Evolutionary conservation across 2,329 filamentous ascomycete genomes (phyloP).

Genomic region (Monilinia fructigena): DNA sequence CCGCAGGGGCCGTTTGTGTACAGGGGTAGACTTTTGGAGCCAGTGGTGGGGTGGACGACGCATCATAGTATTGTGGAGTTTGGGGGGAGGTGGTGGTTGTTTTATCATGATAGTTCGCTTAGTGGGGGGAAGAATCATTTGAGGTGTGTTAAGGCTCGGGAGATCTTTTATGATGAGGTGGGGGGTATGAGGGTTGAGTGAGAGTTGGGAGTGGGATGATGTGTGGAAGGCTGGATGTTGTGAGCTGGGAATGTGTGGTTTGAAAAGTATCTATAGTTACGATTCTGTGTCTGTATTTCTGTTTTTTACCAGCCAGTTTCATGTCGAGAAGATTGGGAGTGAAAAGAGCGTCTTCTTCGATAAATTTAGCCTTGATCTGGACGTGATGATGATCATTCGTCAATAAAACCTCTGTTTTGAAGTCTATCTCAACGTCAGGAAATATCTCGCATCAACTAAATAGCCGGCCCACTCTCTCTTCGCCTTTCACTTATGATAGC

Average conservation of each 20-base stretch:
- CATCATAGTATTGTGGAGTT: constrained; percentile 79
- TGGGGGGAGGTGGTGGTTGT: constrained; percentile 68
- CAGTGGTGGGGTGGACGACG: constrained; percentile 77
- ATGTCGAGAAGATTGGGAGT: neutral
- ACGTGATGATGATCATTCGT: no score
- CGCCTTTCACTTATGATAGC: no score
- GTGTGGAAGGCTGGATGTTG: neutral
- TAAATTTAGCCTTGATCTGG: neutral
- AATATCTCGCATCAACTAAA: no score
- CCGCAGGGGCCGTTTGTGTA: constrained; percentile 74
- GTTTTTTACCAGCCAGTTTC: no score
- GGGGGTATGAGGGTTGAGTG: constrained; percentile 54
- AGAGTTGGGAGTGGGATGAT: neutral
- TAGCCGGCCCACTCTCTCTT: no score
- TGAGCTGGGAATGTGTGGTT: no score
- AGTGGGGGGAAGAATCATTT: constrained; percentile 69
- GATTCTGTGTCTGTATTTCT: no score
- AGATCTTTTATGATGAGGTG: constrained; percentile 68
- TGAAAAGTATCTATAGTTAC: no score
- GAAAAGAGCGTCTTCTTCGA: neutral
- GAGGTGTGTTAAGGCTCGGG: constrained; percentile 70
- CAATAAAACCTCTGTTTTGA: neutral
- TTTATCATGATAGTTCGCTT: constrained; percentile 72
- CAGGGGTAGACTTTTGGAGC: constrained; percentile 68
- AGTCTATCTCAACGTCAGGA: neutral